A percentile compares a stretch with the other conserved stretches of the same genome.
Evolutionary conservation across 1,284 basidiomycete species (phyloP).

Genomic region (Hemileia vastatrix): DNA sequence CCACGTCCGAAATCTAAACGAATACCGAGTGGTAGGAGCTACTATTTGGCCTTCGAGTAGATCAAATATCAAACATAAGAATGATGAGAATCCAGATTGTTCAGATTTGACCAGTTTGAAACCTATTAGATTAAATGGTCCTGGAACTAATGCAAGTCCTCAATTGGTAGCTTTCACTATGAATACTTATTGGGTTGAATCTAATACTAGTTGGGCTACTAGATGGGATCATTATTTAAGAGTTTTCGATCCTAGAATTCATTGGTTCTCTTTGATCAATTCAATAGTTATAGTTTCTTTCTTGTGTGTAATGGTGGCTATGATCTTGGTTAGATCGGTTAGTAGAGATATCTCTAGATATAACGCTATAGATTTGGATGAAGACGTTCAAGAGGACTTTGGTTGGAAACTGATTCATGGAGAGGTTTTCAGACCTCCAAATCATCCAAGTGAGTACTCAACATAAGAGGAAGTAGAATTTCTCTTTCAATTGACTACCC

Average conservation of each 20-base stretch:
- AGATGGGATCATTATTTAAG: conserved; percentile 89
- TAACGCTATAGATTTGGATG: conserved; percentile 79
- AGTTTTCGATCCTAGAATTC: conserved; percentile 50
- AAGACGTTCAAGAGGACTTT: conserved; percentile 94
- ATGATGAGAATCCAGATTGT: background rate
- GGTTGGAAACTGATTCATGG: conserved; percentile 98
- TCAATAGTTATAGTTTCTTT: conserved; percentile 82
- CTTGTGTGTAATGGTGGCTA: conserved; percentile 76
- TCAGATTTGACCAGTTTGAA: background rate
- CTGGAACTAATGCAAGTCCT: background rate
- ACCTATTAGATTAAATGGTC: background rate
- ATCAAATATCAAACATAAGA: too few species aligned
- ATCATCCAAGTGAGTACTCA: conserved; percentile 49
- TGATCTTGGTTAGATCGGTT: conserved; percentile 80
- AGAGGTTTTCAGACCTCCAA: conserved; percentile 84
- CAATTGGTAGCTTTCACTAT: background rate
- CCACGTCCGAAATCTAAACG: too few species aligned
- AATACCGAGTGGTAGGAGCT: too few species aligned
- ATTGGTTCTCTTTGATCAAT: conserved; percentile 81
- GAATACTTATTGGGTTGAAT: background rate
- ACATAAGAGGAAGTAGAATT: too few species aligned
- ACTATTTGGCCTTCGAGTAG: too few species aligned
- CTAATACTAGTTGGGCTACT: conserved; percentile 62
- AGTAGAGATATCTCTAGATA: conserved; percentile 86
- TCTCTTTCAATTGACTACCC: too few species aligned